Evolutionary conservation across 495 filamentous ascomycete genomes (phyloP).

Genomic region (Chlorociboria aeruginascens): DNA sequence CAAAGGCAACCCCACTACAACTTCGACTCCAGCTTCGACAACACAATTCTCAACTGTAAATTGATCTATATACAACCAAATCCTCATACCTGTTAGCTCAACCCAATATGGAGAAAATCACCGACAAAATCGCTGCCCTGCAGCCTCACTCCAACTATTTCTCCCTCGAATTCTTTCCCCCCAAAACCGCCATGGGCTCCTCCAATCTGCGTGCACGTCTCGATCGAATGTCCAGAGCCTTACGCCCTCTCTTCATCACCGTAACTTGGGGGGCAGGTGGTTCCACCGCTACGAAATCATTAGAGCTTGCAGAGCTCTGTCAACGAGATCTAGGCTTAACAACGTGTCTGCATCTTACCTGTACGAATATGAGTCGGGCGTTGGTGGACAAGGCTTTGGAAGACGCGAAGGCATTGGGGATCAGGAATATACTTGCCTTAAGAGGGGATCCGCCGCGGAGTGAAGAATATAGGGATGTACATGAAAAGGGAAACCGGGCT

Average conservation of each 20-base stretch:
- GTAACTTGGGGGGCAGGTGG: conserved; percentile 98
- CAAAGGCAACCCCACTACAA: no score
- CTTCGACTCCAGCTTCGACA: no score
- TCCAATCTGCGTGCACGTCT: conserved; percentile 87
- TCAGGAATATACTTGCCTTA: conserved; percentile 88
- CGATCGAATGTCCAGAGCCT: conserved; percentile 83
- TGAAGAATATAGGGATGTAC: conserved; percentile 62
- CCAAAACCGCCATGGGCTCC: conserved; percentile 89
- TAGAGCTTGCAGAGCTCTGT: conserved; percentile 91
- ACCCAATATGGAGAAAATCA: conserved; percentile 71
- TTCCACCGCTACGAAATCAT: conserved; percentile 75
- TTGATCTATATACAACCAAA: no score
- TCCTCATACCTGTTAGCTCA: no score
- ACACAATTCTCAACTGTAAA: no score
- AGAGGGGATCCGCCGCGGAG: conserved; percentile 87
- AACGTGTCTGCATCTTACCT: conserved; percentile 91
- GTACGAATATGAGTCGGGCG: conserved; percentile 88
- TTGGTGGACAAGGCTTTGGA: conserved; percentile 83
- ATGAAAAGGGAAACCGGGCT: conserved; percentile 35
- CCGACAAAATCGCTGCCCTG: conserved; percentile 89
- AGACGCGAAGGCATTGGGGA: conserved; percentile 82
- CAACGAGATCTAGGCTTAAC: conserved; percentile 84
- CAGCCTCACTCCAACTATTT: conserved; percentile 74
- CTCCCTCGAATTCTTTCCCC: conserved; percentile 98
- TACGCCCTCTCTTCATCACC: conserved; percentile 88